These are phyloP conservation scores for Tilletiopsis washingtonensis DNA, from an alignment of 1,284 basidiomycete species.

Conservation along the genomic window DNA sequence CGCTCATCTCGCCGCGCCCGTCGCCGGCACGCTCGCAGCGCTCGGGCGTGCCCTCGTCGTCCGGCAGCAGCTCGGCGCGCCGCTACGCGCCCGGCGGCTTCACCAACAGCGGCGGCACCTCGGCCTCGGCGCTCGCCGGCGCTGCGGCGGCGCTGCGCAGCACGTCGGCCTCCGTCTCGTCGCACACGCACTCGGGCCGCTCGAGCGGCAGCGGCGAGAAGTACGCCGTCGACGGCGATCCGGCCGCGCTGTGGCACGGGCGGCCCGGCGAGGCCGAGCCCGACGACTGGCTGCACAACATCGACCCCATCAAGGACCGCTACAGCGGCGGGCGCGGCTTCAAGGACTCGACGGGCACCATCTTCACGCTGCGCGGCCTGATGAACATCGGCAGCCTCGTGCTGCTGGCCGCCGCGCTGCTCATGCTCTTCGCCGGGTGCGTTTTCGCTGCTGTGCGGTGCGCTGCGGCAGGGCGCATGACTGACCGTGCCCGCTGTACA, in stretches of 20 bases:
- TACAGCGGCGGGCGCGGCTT: too few relatives aligned
- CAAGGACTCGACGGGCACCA: conserved; percentile 2
- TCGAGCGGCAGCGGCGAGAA: background rate
- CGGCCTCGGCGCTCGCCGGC: conserved; percentile 9
- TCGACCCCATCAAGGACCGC: conserved; percentile 1
- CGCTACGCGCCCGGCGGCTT: conserved; percentile 18
- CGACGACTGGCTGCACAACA: conserved; percentile 19
- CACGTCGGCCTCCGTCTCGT: background rate
- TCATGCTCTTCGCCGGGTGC: conserved; percentile 30
- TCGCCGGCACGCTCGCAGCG: too few relatives aligned
- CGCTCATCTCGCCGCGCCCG: too few relatives aligned
- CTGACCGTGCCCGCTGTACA: too few relatives aligned
- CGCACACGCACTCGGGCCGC: background rate
- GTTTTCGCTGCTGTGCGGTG: too few relatives aligned
- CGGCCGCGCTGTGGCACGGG: background rate
- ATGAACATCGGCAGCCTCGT: conserved; percentile 23
- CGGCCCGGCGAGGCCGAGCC: conserved; percentile 9
- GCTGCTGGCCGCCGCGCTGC: conserved; percentile 11
- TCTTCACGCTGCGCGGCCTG: conserved; percentile 13
- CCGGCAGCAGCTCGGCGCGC: conserved; percentile 4
- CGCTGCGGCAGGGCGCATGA: too few relatives aligned
- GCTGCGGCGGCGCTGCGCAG: background rate
- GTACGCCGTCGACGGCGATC: background rate
- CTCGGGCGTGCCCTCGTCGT: too few relatives aligned
- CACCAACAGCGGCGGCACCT: conserved; percentile 11